Percentiles rank a stretch among this genome's conserved stretches.
Conservation (phyloP, 306 rosid species). For the Rosa lucieae region DNA sequence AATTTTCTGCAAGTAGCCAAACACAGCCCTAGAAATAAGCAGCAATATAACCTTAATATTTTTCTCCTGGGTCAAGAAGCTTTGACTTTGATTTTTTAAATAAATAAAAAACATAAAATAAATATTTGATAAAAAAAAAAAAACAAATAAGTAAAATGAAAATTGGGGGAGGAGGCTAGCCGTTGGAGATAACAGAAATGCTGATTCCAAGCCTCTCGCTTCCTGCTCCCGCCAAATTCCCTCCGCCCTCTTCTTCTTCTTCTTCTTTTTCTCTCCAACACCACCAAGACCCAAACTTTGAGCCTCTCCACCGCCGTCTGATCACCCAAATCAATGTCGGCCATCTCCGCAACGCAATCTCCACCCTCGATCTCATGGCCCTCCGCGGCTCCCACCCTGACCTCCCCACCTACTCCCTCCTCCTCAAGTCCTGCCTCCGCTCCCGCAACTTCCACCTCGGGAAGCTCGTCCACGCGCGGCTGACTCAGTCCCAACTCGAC, state of each 20-base stretch:
- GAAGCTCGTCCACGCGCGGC: slow-evolving; percentile 14
- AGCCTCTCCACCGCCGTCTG: not conserved
- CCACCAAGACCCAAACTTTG: not conserved
- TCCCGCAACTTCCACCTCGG: slow-evolving; percentile 26
- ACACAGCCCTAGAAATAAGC: not conserved
- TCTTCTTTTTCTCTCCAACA: not conserved
- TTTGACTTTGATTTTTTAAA: not conserved
- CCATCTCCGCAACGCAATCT: slow-evolving; percentile 19
- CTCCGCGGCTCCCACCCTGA: slow-evolving; percentile 4
- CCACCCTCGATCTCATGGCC: slow-evolving; percentile 28
- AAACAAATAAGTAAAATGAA: not conserved
- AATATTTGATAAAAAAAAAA: not conserved
- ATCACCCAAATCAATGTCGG: slow-evolving; percentile 17
- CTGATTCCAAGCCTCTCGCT: not conserved
- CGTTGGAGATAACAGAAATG: slow-evolving; percentile 11
- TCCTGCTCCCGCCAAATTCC: slow-evolving; percentile 15
- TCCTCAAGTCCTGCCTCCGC: slow-evolving; percentile 31
- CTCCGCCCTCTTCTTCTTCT: not conserved
- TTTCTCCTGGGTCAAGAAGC: not conserved
- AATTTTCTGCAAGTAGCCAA: not conserved
- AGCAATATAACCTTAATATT: not conserved
- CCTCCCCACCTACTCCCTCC: slow-evolving; percentile 25
- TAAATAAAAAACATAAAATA: not conserved
- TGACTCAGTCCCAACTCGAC: not conserved
- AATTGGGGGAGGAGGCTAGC: not conserved